Evolutionary conservation across 2,329 filamentous ascomycete genomes (phyloP), one percentile per base, ranked within the genome.

Genomic region (Nannizziopsis barbatae): DNA sequence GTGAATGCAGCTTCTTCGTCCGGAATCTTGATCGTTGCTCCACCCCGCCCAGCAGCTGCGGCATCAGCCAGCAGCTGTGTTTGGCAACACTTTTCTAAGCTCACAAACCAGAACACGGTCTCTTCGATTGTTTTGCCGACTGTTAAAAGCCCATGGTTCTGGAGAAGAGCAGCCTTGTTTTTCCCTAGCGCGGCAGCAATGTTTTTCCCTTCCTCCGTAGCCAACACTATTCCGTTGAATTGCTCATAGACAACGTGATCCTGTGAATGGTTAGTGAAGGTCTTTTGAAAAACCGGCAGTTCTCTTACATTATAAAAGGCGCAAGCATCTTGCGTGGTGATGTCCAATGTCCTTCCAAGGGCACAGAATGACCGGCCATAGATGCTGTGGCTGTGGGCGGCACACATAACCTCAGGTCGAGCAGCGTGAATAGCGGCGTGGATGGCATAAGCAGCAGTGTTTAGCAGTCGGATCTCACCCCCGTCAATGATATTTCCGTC

Each of bases 1-100:
- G 84, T 87, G 57, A 76, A 84, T 12, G 62, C 68, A 1, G 84
- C 83, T 60, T 88, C 83, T 45, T 79, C 77, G 1, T 83, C 76
- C 7, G 73, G 69, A 56, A 88, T 82, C 63, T 82, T 81, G 27
- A 84, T 67, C 0, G 82, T 84, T 60, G 74, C 65, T 1, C 74
- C 73, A 1, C 83, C 83, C 2, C 78, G 69, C 0, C 82, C 81
- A 0, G 57, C 60, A 1, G 67, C 68, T 2, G 74, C 73, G 0
- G 74, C 74, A 56, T 76, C 74, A 1, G 73, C 74, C 51, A 75
- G 53, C 39, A 77, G 57, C 58, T 77, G 74, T 32, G 70, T 67
- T 50, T 75, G 67, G 56, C 73, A 76, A 57, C 71, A 75, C 51
- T 74, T 75, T 31, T 77, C 74, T 51, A 77, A 51, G 43, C 66